phyloP scores from a whole-genome alignment of 306 rosid genomes.

The Gillenia trifoliata region DNA sequence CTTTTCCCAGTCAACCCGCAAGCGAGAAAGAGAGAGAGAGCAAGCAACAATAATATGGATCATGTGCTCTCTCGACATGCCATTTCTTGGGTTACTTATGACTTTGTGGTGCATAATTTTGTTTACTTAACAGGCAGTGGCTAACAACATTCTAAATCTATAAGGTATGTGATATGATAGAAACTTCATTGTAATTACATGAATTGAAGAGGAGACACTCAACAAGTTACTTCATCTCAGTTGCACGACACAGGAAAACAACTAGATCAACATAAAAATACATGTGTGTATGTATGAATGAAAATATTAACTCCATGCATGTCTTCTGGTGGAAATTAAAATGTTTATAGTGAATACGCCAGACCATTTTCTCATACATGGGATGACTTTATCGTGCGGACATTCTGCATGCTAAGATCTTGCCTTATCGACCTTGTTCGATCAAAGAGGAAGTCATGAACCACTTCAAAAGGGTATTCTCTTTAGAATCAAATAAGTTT shows the following conservation, averaged over 20 bases:
- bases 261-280: neutral
- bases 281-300: neutral
- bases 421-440: conserved; percentile 93
- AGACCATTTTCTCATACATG: conserved; percentile 82
- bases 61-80: no score
- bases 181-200: no score
- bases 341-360: conserved; percentile 19
- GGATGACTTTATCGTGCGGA: conserved; percentile 49
- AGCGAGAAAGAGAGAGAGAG: no score
- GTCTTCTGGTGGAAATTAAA: conserved; percentile 8
- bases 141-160: no score
- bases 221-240: no score
- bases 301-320: neutral
- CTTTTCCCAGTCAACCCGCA: no score
- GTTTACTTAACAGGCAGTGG: no score
- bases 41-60: no score
- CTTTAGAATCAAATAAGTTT: conserved; percentile 48
- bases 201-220: no score
- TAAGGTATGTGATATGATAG: no score
- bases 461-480: conserved; percentile 66
- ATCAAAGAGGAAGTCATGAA: conserved; percentile 82
- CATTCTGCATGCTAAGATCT: conserved; percentile 84
- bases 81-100: no score
- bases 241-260: neutral
- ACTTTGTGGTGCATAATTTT: no score